phyloP scores from a whole-genome alignment of 331 rosid genomes.

The Malus hybrid region DNA sequence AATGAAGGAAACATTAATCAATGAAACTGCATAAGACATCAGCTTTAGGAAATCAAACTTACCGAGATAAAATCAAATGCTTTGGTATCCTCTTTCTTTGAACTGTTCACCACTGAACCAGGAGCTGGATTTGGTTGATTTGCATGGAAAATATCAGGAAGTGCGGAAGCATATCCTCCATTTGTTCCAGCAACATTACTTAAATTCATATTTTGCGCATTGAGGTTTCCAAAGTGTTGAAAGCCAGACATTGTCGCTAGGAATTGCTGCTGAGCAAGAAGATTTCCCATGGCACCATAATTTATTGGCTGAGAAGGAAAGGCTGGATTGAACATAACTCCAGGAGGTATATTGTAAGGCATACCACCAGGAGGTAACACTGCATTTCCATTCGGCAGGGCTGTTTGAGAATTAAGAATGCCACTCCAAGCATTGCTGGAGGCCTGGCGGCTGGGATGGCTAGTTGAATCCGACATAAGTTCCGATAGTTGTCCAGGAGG shows the following conservation, averaged over 20 bases:
- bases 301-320: conserved; percentile 68
- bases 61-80: conserved; percentile 98
- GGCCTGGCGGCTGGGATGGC: conserved; percentile 21
- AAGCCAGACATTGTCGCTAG: conserved; percentile 74
- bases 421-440: conserved; percentile 39
- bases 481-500: conserved; percentile 34
- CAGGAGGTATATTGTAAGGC: conserved; percentile 52
- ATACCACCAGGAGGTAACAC: conserved; percentile 49
- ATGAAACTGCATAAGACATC: too few species aligned
- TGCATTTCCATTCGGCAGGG: conserved; percentile 46
- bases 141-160: conserved; percentile 89
- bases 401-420: conserved; percentile 49
- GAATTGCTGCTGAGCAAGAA: conserved; percentile 76
- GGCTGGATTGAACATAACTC: conserved; percentile 63
- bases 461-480: conserved; percentile 43
- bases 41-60: conserved; percentile 30
- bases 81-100: conserved; percentile 85
- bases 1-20: not conserved
- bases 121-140: conserved; percentile 50
- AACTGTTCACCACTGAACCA: conserved; percentile 46
- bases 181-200: conserved; percentile 44
- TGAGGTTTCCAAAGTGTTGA: conserved; percentile 63
- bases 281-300: conserved; percentile 65
- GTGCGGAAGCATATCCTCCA: conserved; percentile 38
- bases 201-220: conserved; percentile 39